Base-by-base conservation (phyloP, 331 rosid genomes). In the Pyracantha coccinea region DNA sequence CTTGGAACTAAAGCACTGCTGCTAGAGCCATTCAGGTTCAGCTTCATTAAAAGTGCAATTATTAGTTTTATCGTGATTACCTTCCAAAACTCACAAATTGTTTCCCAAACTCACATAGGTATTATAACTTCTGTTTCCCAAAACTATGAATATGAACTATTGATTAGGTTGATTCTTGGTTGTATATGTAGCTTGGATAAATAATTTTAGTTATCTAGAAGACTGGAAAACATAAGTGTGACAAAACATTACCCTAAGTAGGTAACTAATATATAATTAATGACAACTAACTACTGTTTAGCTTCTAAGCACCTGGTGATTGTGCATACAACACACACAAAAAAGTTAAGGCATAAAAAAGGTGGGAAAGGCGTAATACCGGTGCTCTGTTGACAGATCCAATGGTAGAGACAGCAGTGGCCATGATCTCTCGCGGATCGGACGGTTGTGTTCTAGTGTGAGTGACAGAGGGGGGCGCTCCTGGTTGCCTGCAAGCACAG, bases 321-420 rank as follows among this genome's bases (percentile, higher is more conserved):
- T 61, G 32, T 61, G 66, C 66, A 25, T 60, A 5, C 19, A 14
- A n/a, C 10, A 21, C 62, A 57, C 35, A 20, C 4, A 21, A 12
- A 31, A n/a, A 11, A 32, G 20, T 41, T 4, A 12, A 62, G 13
- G 45, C 68, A 54, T 20, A 29, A 19, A 45, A 25, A 6, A 16
- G 65, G 63, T 23, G 29, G 66, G 69, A 66, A 31, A 29, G 63
- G 13, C 50, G 7, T 13, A 80, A 12, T 83, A 93, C 98, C 73
- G 85, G 96, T 67, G 84, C 87, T 71, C 82, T 66, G 83, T 85
- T 91, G 81, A 88, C 85, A 45, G 92, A 87, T 81, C 91, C 92
- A 73, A 91, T 25, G 77, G 96, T 85, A 73, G 92, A 87, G 82
- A 92, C 78, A 68, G 98, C 83, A 61, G 99, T 85, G 62, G 97